phyloP scores from a whole-genome alignment of 148 eudicot species.

The Rhododendron simsii region DNA sequence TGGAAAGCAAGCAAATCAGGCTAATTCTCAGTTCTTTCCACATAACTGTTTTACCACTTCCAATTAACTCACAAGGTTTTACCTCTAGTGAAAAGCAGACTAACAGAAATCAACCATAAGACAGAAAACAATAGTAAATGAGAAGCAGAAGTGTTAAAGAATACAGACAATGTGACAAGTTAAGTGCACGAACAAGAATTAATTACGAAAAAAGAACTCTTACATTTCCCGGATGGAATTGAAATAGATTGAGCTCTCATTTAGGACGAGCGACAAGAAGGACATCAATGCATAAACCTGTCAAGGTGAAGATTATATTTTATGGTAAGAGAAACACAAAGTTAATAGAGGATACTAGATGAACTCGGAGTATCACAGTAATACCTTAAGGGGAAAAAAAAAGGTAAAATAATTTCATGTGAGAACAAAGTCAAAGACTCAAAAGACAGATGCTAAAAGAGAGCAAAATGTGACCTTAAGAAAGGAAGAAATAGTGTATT shows the following conservation, averaged over 20 bases:
- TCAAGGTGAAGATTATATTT: conserved; percentile 8
- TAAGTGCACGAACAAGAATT: background rate
- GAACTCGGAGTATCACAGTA: background rate
- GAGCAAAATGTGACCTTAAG: background rate
- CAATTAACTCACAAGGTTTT: background rate
- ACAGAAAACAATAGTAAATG: background rate
- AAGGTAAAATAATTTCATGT: background rate
- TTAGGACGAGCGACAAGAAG: conserved; percentile 70
- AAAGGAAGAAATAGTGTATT: background rate
- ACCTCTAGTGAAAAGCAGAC: background rate
- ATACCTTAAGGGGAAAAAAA: background rate
- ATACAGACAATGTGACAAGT: background rate
- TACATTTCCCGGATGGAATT: conserved; percentile 92
- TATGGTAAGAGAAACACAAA: background rate
- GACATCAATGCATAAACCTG: conserved; percentile 97
- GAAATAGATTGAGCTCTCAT: conserved; percentile 73
- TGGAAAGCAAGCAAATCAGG: background rate
- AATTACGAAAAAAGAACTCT: conserved; percentile 17
- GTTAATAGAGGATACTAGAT: background rate
- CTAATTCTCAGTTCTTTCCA: background rate
- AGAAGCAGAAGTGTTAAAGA: background rate
- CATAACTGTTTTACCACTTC: background rate
- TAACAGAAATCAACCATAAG: background rate
- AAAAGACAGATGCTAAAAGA: background rate
- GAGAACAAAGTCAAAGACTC: background rate